Evolutionary conservation across 2,329 filamentous ascomycete species (phyloP).

Genomic region (Coleophoma crateriformis): DNA sequence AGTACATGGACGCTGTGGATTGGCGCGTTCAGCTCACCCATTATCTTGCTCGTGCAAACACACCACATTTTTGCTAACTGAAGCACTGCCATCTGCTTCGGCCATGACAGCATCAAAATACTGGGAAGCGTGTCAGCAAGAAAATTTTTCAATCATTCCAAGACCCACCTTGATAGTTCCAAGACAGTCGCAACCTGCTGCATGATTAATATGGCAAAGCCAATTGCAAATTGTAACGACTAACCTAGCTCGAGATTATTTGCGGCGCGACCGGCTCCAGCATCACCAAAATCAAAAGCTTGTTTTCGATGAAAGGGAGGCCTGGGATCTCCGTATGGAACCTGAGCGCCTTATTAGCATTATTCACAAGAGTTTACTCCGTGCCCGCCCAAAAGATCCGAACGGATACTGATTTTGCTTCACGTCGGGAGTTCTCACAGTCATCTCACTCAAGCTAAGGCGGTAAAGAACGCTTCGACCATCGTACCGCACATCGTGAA

Average conservation of each 20-base stretch:
- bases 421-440: constrained; percentile 27
- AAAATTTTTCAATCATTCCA: no score
- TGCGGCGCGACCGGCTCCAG: constrained; percentile 54
- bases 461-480: constrained; percentile 52
- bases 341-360: background rate
- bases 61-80: constrained; percentile 50
- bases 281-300: constrained; percentile 64
- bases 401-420: no score
- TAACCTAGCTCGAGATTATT: constrained; percentile 59
- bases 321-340: constrained; percentile 55
- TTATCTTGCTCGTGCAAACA: constrained; percentile 66
- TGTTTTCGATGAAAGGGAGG: constrained; percentile 59
- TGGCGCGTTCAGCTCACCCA: constrained; percentile 30
- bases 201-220: no score
- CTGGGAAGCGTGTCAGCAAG: constrained; percentile 13
- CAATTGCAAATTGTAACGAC: no score
- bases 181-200: constrained; percentile 48
- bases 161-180: constrained; percentile 49
- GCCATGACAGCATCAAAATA: constrained; percentile 54
- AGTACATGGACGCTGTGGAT: background rate
- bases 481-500: constrained; percentile 56
- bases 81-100: constrained; percentile 47
- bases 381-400: no score
- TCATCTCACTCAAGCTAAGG: constrained; percentile 53
- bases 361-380: no score